Percentiles rank a stretch among this genome's conserved stretches.
Evolutionary conservation across 495 filamentous ascomycete genomes (phyloP).

Genomic region (Xylaria bambusicola): DNA sequence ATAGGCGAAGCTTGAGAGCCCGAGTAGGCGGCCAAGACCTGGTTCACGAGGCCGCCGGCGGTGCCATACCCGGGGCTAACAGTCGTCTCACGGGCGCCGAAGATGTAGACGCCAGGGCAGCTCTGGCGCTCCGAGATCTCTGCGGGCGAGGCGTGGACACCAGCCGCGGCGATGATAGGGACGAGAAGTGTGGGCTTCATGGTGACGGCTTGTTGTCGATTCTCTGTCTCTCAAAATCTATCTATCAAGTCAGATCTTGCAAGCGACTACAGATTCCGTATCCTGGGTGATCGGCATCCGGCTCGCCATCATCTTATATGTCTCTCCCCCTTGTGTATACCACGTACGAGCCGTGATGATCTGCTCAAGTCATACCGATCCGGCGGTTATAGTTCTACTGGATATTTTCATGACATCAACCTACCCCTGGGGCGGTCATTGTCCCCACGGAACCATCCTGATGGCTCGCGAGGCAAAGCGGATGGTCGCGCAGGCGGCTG

Average conservation of each 20-base stretch:
- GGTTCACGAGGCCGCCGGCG: constrained; percentile 54
- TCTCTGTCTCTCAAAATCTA: too few relatives aligned
- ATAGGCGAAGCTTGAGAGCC: constrained; percentile 61
- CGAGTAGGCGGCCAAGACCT: constrained; percentile 51
- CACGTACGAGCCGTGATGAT: too few relatives aligned
- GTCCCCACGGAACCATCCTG: too few relatives aligned
- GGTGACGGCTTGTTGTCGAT: constrained; percentile 39
- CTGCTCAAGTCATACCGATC: background rate
- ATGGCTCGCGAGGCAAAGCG: background rate
- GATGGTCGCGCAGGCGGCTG: constrained; percentile 9
- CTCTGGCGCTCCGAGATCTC: constrained; percentile 35
- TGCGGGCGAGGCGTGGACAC: constrained; percentile 12
- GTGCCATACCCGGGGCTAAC: constrained; percentile 58
- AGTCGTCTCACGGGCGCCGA: constrained; percentile 67
- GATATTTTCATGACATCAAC: background rate
- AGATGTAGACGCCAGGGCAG: constrained; percentile 59
- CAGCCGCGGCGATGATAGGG: constrained; percentile 16
- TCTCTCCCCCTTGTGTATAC: background rate
- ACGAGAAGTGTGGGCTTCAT: constrained; percentile 20
- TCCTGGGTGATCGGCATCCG: background rate
- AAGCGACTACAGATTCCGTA: background rate
- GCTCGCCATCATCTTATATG: constrained; percentile 14
- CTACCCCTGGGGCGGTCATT: too few relatives aligned
- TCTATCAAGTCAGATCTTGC: background rate
- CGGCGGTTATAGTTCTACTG: background rate